Conservation (phyloP, 2,329 filamentous ascomycete species). For the Aspergillus puulaauensis region DNA sequence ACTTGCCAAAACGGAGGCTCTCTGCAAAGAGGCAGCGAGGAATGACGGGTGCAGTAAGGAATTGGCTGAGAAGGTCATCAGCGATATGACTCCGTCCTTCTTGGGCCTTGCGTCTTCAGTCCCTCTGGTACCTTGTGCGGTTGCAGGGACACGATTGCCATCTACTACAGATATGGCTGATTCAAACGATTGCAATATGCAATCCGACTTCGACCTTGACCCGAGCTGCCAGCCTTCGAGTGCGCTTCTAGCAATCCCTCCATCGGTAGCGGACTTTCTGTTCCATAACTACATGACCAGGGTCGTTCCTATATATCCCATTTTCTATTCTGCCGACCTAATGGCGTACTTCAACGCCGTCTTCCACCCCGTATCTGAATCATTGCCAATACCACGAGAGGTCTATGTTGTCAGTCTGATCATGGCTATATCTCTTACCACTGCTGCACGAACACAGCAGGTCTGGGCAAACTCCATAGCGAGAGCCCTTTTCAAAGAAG, state of each 20-base stretch:
- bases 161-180: background rate
- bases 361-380: background rate
- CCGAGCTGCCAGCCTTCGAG: too few relatives aligned
- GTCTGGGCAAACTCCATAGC: background rate
- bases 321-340: background rate
- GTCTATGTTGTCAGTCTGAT: background rate
- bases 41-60: too few relatives aligned
- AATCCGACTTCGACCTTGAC: too few relatives aligned
- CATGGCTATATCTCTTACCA: constrained; percentile 1
- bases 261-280: too few relatives aligned
- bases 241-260: too few relatives aligned
- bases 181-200: background rate
- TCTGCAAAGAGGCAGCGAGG: background rate
- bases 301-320: background rate
- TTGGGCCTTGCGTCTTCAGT: background rate
- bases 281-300: too few relatives aligned
- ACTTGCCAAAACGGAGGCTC: background rate
- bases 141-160: too few relatives aligned
- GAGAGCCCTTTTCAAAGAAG: background rate
- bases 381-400: background rate
- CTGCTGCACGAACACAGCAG: background rate
- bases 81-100: background rate
- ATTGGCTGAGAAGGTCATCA: background rate
- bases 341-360: background rate
- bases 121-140: too few relatives aligned